phyloP scores from a whole-genome alignment of 805 yeast genomes.

The Saturnispora halmiae region DNA sequence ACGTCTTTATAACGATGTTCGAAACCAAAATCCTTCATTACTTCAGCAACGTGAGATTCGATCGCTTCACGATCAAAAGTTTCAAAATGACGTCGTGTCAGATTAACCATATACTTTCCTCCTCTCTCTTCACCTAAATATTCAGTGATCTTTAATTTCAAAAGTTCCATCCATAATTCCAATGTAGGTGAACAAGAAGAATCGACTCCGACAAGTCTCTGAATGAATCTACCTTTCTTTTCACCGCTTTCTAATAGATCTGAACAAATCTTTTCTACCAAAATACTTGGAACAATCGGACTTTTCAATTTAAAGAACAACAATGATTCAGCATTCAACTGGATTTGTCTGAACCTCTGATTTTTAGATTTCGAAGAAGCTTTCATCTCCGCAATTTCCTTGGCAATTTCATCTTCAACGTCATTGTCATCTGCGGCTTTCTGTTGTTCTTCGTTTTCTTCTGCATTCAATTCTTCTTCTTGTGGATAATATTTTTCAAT shows the following conservation, averaged over 20 bases:
- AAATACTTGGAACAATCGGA: conserved; percentile 70
- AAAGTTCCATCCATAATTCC: conserved; percentile 56
- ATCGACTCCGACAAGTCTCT: conserved; percentile 73
- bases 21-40: conserved; percentile 40
- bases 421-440: conserved; percentile 31
- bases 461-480: conserved; percentile 20
- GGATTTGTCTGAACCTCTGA: conserved; percentile 35
- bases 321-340: conserved; percentile 71
- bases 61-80: conserved; percentile 63
- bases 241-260: conserved; percentile 42
- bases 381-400: conserved; percentile 60
- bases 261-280: conserved; percentile 56
- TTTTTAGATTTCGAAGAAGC: conserved; percentile 17
- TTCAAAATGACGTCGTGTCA: conserved; percentile 70
- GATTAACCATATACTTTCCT: conserved; percentile 62
- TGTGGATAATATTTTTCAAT: conserved; percentile 36
- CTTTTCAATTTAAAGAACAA: conserved; percentile 71
- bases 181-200: conserved; percentile 62
- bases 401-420: conserved; percentile 67
- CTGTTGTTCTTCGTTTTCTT: conserved; percentile 11
- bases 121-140: conserved; percentile 13
- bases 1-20: conserved; percentile 68
- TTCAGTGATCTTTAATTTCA: conserved; percentile 13
- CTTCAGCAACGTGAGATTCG: conserved; percentile 43
- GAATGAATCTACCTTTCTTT: conserved; percentile 65